phyloP scores from a whole-genome alignment of 2,329 filamentous ascomycete genomes.

The Monilinia fructigena region DNA sequence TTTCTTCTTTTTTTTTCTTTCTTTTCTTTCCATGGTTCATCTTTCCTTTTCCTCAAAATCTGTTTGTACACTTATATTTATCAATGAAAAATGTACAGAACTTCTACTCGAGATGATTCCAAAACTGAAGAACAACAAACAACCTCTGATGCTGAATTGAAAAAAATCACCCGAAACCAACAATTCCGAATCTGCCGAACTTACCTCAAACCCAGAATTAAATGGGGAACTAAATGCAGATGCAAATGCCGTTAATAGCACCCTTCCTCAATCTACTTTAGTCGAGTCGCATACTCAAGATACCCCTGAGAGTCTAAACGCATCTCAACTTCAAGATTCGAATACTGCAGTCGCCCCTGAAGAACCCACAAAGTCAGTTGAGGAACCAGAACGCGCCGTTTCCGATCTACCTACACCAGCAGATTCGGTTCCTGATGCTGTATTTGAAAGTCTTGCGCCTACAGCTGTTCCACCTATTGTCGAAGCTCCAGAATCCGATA shows the following conservation, averaged over 20 bases:
- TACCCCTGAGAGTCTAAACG: slow-evolving; percentile 6
- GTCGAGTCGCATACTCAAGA: slow-evolving; percentile 20
- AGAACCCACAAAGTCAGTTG: slow-evolving; percentile 1
- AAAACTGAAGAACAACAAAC: slow-evolving; percentile 23
- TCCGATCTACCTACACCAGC: slow-evolving; percentile 25
- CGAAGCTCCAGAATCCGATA: slow-evolving; percentile 39
- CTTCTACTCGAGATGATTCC: slow-evolving; percentile 37
- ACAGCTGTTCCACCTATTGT: slow-evolving; percentile 38
- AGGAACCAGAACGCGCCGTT: slow-evolving; percentile 9
- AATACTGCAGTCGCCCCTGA: slow-evolving; percentile 27
- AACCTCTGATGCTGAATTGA: slow-evolving; percentile 15
- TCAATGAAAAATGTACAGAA: slow-evolving; percentile 39
- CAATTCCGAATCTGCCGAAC: slow-evolving; percentile 8
- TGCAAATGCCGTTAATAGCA: background rate
- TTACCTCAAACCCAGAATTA: background rate
- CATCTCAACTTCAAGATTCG: slow-evolving; percentile 22
- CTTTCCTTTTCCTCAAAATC: slow-evolving; percentile 5
- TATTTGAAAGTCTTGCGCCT: slow-evolving; percentile 30
- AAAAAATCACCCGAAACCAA: slow-evolving; percentile 3
- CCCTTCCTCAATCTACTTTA: slow-evolving; percentile 3
- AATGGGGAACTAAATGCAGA: slow-evolving; percentile 7
- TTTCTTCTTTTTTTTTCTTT: slow-evolving; percentile 34
- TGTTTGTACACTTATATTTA: slow-evolving; percentile 39
- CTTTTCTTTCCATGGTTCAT: too few species aligned
- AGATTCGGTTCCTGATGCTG: slow-evolving; percentile 32